Evolutionary conservation across 306 rosid genomes (phyloP).

Genomic region (Cucurbita maxima): DNA sequence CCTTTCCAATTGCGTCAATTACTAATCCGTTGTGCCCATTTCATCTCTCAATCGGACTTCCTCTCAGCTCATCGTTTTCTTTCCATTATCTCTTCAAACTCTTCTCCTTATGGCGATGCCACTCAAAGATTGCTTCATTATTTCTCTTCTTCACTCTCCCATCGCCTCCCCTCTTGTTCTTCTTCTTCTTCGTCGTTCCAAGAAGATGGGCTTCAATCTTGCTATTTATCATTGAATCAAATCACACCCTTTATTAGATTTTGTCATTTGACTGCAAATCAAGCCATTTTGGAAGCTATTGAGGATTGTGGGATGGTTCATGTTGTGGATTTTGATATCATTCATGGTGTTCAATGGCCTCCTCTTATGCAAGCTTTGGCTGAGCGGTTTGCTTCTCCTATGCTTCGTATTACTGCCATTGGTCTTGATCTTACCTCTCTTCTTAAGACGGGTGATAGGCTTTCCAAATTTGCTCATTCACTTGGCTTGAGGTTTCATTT

Average conservation of each 20-base stretch:
- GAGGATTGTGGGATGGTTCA: slow-evolving; percentile 24
- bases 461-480: slow-evolving; percentile 25
- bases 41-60: slow-evolving; percentile 29
- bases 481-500: slow-evolving; percentile 36
- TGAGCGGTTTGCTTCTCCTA: slow-evolving; percentile 29
- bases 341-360: slow-evolving; percentile 54
- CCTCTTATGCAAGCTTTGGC: slow-evolving; percentile 50
- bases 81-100: slow-evolving; percentile 21
- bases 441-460: slow-evolving; percentile 33
- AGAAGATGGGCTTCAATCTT: slow-evolving; percentile 12
- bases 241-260: slow-evolving; percentile 39
- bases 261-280: slow-evolving; percentile 39
- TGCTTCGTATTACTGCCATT: slow-evolving; percentile 38
- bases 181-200: background rate
- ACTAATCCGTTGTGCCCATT: slow-evolving; percentile 28
- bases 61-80: slow-evolving; percentile 24
- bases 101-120: slow-evolving; percentile 33
- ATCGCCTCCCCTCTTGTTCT: slow-evolving; percentile 7
- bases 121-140: slow-evolving; percentile 28
- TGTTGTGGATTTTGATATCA: slow-evolving; percentile 37
- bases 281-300: slow-evolving; percentile 38
- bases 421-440: slow-evolving; percentile 25
- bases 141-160: slow-evolving; percentile 26
- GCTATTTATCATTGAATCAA: slow-evolving; percentile 35
- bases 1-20: slow-evolving; percentile 21